Base-by-base conservation (phyloP, 2,329 filamentous ascomycete genomes). In the Hypoxylon sp. region DNA sequence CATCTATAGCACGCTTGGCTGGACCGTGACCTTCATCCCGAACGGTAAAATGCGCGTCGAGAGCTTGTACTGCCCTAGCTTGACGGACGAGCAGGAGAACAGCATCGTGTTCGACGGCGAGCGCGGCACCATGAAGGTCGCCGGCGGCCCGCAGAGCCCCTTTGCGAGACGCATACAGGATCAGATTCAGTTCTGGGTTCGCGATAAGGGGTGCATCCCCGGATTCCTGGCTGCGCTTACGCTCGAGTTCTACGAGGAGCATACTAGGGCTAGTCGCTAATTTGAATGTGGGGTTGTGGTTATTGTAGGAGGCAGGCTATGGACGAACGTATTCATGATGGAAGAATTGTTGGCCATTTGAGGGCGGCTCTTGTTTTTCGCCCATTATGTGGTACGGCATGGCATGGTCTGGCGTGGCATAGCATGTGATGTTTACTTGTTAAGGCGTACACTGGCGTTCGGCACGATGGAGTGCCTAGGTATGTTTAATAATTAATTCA, bases 91-190 rank as follows among this genome's bases (percentile, higher is more conserved):
- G 75, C 89, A 93, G 77, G 89, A 91, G 78, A 90, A 91, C 72
- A 89, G 86, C 63, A 90, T 91, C 66, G 89, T 97, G 0, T 98
- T 98, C 78, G 94, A 97, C 79, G 94, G 94, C 56, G 94, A 98
- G 81, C 90, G 92, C 63, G 96, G 95, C 6, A 98, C 94, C 0
- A 99, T 99, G 96, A 99, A 99, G 85, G 92, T 99, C 63, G 93
- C 91, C 34, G 96, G 96, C 1, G 96, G 96, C 0, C 93, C 94
- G 1, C 88, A 92, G 76, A 97, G 93, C 76, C 86, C 89, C 11
- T 99, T 99, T 80, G 96, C 94, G 1, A 82, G 88, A 60, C 91
- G 94, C 79, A 97, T 99, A 69, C 87, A 87, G 71, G 91, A 93
- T 75, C 88, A 94, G 78, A 95, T 98, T 75, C 91, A 93, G 71